phyloP scores from a whole-genome alignment of 1,139 yeast genomes.

The Magnusiomyces clavatus region DNA sequence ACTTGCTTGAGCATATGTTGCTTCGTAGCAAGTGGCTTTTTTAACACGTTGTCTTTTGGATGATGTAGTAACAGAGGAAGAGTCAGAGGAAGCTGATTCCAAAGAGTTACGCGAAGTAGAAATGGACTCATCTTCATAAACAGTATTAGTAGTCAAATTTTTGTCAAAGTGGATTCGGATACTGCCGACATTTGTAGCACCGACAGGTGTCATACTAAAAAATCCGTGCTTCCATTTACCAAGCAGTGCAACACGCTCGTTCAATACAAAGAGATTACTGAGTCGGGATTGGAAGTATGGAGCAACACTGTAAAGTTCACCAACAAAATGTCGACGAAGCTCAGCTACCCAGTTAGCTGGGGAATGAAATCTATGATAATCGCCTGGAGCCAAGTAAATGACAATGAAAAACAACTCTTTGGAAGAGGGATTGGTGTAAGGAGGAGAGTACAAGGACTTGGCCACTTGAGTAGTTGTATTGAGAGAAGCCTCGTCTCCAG shows the following conservation, averaged over 20 bases:
- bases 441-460: conserved; percentile 24
- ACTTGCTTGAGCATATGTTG: conserved; percentile 80
- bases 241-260: conserved; percentile 89
- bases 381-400: conserved; percentile 95
- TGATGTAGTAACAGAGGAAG: conserved; percentile 7
- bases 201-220: conserved; percentile 98
- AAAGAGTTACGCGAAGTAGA: not conserved
- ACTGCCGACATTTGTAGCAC: conserved; percentile 98
- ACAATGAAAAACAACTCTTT: conserved; percentile 81
- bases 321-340: conserved; percentile 88
- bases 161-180: conserved; percentile 88
- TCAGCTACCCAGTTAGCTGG: conserved; percentile 96
- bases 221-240: conserved; percentile 98
- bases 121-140: conserved; percentile 38
- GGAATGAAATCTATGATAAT: conserved; percentile 94
- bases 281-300: conserved; percentile 90
- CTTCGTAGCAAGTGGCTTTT: conserved; percentile 87
- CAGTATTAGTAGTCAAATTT: conserved; percentile 76
- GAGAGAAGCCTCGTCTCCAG: conserved; percentile 15
- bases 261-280: conserved; percentile 79
- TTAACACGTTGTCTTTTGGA: conserved; percentile 32
- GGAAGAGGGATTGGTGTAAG: conserved; percentile 26
- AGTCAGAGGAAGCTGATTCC: conserved; percentile 7
- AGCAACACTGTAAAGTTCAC: conserved; percentile 92
- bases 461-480: conserved; percentile 20